phyloP scores from a whole-genome alignment of 108 stramenopile genomes.

The Epipyxis sp. region DNA sequence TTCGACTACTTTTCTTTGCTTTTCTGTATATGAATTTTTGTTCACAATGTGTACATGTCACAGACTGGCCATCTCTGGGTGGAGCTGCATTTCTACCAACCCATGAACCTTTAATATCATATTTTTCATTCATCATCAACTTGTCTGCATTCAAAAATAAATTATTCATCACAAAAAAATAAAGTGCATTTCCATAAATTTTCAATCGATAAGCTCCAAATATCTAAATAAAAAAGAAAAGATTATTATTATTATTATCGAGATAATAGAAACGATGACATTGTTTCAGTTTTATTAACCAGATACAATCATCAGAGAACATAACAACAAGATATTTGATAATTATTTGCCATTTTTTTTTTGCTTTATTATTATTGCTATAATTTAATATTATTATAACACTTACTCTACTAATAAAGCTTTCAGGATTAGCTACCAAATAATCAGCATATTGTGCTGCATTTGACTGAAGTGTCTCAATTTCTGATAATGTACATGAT shows the following conservation, averaged over 20 bases:
- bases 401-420: background rate
- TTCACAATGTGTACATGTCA: slow-evolving; percentile 7
- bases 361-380: no score
- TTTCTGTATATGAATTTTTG: background rate
- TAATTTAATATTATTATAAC: no score
- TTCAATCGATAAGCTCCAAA: slow-evolving; percentile 4
- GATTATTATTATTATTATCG: no score
- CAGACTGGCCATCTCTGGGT: background rate
- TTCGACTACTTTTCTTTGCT: background rate
- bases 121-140: slow-evolving; percentile 9
- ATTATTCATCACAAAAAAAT: slow-evolving; percentile 23
- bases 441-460: background rate
- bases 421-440: background rate
- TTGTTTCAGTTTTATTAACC: no score
- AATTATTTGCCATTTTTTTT: no score
- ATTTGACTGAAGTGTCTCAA: background rate
- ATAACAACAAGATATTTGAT: no score
- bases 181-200: background rate
- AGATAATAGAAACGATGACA: no score
- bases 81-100: background rate
- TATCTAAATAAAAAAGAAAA: no score
- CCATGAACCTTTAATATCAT: slow-evolving; percentile 21
- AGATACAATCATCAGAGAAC: no score
- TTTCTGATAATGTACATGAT: background rate
- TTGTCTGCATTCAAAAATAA: background rate